These are phyloP conservation scores for Themeda triandra DNA, from an alignment of 176 grass and related monocot species.

Conservation along the genomic window DNA sequence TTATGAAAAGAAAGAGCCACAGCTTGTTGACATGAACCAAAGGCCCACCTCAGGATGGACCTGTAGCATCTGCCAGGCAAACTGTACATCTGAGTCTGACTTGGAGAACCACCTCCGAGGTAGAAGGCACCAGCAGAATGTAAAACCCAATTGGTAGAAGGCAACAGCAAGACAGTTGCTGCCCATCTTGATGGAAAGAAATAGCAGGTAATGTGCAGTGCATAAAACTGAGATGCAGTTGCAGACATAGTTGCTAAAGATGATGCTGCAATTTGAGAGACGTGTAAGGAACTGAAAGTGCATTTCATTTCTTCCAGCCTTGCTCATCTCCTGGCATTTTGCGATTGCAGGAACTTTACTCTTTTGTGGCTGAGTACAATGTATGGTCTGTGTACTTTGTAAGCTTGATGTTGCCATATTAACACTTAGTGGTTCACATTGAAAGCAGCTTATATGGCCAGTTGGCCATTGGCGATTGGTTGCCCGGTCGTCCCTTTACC, in stretches of 20 bases:
- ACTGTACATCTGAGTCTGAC: constrained; percentile 16
- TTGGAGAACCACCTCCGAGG: constrained; percentile 10
- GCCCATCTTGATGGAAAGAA: not conserved
- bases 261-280: not conserved
- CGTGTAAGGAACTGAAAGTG: not conserved
- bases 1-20: not conserved
- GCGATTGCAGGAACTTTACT: not conserved
- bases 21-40: not conserved
- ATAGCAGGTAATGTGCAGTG: not conserved
- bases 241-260: not conserved
- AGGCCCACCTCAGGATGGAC: constrained; percentile 10
- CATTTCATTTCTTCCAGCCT: not conserved
- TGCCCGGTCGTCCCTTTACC: not conserved
- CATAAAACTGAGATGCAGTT: not conserved
- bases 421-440: not conserved
- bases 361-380: constrained; percentile 14
- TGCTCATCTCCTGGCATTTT: not conserved
- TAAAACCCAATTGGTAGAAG: constrained; percentile 1
- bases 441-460: not conserved
- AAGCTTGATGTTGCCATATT: not conserved
- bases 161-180: not conserved
- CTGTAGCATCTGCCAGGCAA: constrained; percentile 24
- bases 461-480: not conserved
- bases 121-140: constrained; percentile 19
- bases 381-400: not conserved